Evolutionary conservation across 306 rosid species (phyloP), one percentile per base, ranked within the genome.

Genomic region (Bauhinia variegata): DNA sequence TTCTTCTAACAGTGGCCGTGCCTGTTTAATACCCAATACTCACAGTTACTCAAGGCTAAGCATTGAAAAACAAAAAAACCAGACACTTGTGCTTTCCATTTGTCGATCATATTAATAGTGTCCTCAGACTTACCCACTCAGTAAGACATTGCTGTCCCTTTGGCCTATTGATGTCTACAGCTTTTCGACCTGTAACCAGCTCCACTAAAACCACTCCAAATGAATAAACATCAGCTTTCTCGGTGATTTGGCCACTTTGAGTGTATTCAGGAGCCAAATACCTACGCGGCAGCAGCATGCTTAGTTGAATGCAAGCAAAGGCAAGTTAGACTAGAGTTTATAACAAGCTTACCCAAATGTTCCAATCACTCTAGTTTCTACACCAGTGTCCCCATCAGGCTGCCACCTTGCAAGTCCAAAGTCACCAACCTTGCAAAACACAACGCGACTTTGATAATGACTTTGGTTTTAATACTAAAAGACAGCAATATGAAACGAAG

Each of bases 381-480:
- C 97, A 54, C 97, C 99, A 0, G 82, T 77, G 65, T 90, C 99
- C 58, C 97, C 99, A 63, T 95, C 99, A 6, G 99, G 99, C 78
- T 95, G 99, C 99, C 99, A 95, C 83, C 99, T 88, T 19, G 99
- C 99, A 8, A 95, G 83, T 52, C 99, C 99, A 75, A 95, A 95
- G 79, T 95, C 99, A 58, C 99, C 99, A 73, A 95, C 97, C 99
- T 95, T 23, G 54, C 51, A 76, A 57, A 68, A 65, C 65, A 74
- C 47, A 65, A 72, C 52, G 67, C 55, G 51, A 65, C n/a, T n/a
- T n/a, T n/a, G n/a, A n/a, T n/a, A n/a, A n/a, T 32, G 52, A 43
- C 43, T 18, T 66, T 36, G 43, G 11, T 43, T 9, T 39, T 38
- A 10, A 39, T 31, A n/a, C n/a, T n/a, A n/a, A n/a, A n/a, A 51